Evolutionary conservation across 352 stramenopile genomes (phyloP).

Genomic region (Globisporangium polare): DNA sequence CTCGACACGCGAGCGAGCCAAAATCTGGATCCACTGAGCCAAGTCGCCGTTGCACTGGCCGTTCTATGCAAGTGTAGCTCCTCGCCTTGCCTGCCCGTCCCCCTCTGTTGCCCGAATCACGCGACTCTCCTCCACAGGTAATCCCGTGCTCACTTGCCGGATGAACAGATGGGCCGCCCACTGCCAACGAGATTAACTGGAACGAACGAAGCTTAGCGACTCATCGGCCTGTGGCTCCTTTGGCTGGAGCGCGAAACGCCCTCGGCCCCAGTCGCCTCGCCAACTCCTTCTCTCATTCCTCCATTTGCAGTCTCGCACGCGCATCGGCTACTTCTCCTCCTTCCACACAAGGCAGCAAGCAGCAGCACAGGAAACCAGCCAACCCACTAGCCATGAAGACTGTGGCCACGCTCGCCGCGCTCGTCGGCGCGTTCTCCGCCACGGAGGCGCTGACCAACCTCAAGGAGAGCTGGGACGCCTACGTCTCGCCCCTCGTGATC

Average conservation of each 20-base stretch:
- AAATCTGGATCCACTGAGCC: neutral
- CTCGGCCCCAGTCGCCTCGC: neutral
- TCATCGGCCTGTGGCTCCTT: neutral
- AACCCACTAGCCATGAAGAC: neutral
- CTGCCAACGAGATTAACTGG: neutral
- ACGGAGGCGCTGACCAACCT: slow-evolving; percentile 9
- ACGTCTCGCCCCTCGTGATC: slow-evolving; percentile 25
- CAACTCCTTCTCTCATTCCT: slow-evolving; percentile 2
- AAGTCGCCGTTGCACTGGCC: neutral
- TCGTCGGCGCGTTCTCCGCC: slow-evolving; percentile 2
- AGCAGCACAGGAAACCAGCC: slow-evolving; percentile 1
- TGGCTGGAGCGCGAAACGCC: neutral
- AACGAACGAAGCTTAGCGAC: neutral
- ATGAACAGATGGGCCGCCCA: neutral
- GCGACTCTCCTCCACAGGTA: too few relatives aligned
- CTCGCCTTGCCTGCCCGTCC: neutral
- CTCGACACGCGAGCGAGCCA: neutral
- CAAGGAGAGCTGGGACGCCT: slow-evolving; percentile 37
- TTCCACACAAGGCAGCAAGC: neutral
- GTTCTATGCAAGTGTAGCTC: neutral
- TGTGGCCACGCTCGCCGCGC: slow-evolving; percentile 1
- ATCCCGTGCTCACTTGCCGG: neutral
- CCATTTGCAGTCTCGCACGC: neutral
- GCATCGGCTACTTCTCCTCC: neutral
- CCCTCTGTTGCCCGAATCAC: too few relatives aligned